Evolutionary conservation across 768 basidiomycete genomes (phyloP).

Genomic region (Boletus speciosus): DNA sequence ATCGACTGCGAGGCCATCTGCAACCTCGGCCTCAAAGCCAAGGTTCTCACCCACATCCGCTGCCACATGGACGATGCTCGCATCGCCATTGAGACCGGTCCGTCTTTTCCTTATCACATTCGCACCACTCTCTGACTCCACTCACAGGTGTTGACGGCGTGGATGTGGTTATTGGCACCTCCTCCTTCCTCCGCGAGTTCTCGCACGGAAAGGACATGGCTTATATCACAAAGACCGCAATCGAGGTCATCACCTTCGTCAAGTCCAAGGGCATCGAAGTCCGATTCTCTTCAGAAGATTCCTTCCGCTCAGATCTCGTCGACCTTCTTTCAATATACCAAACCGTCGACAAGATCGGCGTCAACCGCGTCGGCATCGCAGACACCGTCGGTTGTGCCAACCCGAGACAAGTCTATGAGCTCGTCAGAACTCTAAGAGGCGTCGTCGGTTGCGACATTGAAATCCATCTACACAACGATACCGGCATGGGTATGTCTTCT

Average conservation of each 20-base stretch:
- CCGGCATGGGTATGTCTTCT: conserved; percentile 74
- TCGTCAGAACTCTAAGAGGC: conserved; percentile 92
- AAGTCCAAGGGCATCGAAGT: conserved; percentile 99
- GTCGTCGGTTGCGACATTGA: conserved; percentile 98
- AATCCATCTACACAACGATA: conserved; percentile 97
- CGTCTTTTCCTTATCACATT: conserved; percentile 13
- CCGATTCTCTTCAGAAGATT: conserved; percentile 99
- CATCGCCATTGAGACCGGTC: conserved; percentile 96
- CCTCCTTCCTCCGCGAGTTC: conserved; percentile 98
- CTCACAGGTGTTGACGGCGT: conserved; percentile 90
- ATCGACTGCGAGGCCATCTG: conserved; percentile 97
- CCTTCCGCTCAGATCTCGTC: conserved; percentile 99
- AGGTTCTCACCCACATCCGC: conserved; percentile 97
- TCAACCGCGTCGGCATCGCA: conserved; percentile 97
- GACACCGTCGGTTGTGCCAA: conserved; percentile 99
- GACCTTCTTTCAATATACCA: conserved; percentile 98
- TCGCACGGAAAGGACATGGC: conserved; percentile 99
- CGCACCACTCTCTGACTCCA: neutral
- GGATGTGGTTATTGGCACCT: conserved; percentile 98
- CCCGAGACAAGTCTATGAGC: conserved; percentile 96
- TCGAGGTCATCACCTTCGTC: conserved; percentile 98
- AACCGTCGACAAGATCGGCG: conserved; percentile 98
- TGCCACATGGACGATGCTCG: conserved; percentile 99
- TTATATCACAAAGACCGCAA: conserved; percentile 98
- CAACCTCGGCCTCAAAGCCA: conserved; percentile 94